Conservation (phyloP, 257 asterid species). For the Nicotiana obtusifolia region DNA sequence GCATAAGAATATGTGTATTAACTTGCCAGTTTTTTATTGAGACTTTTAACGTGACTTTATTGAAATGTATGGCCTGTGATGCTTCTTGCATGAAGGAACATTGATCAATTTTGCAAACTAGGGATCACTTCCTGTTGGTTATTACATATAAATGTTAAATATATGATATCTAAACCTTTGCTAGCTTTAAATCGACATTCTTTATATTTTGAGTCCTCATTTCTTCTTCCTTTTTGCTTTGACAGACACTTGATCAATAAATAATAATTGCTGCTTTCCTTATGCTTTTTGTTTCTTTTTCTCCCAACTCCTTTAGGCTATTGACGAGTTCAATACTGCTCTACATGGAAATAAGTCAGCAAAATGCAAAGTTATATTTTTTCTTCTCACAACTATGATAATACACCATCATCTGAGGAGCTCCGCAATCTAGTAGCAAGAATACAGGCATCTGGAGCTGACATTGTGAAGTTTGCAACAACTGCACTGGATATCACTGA, state of each 20-base stretch:
- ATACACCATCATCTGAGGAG: slow-evolving; percentile 77
- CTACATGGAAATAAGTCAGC: slow-evolving; percentile 49
- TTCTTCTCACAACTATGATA: slow-evolving; percentile 85
- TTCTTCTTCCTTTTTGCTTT: slow-evolving; percentile 2
- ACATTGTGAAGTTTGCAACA: slow-evolving; percentile 91
- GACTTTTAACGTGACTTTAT: neutral
- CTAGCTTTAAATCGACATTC: neutral
- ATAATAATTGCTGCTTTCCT: neutral
- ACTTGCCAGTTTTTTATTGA: neutral
- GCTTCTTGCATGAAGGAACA: neutral
- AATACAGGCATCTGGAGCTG: slow-evolving; percentile 96
- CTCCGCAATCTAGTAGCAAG: slow-evolving; percentile 85
- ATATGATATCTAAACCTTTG: neutral
- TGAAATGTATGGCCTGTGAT: neutral
- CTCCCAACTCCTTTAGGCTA: slow-evolving; percentile 44
- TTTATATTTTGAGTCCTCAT: neutral
- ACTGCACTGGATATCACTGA: slow-evolving; percentile 83
- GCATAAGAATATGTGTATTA: neutral
- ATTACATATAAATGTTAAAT: neutral
- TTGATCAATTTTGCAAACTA: neutral
- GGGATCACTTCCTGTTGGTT: neutral
- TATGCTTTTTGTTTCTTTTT: slow-evolving; percentile 1
- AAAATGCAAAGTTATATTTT: slow-evolving; percentile 74
- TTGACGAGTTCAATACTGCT: slow-evolving; percentile 56
- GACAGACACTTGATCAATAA: neutral